Percentiles rank a stretch among this genome's conserved stretches.
Evolutionary conservation across 2,329 filamentous ascomycete species (phyloP).

Genomic region (Magnaporthiopsis poae): DNA sequence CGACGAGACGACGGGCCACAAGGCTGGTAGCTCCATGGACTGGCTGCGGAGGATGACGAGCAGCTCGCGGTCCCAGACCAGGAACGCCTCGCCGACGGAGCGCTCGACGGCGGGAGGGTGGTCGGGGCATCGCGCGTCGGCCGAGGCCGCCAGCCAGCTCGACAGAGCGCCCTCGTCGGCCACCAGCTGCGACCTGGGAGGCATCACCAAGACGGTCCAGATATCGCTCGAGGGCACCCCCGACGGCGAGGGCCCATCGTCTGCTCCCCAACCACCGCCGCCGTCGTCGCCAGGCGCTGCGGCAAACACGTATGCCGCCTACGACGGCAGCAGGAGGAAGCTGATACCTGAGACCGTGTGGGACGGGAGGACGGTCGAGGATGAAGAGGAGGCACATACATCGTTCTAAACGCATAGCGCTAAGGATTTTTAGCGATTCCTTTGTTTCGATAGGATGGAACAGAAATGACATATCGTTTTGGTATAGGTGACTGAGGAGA

Average conservation of each 20-base stretch:
- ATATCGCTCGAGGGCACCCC: conserved; percentile 1
- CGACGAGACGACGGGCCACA: too few species aligned
- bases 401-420: too few species aligned
- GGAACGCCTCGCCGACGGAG: too few species aligned
- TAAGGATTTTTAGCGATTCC: not conserved
- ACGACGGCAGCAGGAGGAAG: not conserved
- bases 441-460: not conserved
- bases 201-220: conserved; percentile 4
- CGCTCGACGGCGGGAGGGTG: too few species aligned
- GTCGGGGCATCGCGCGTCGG: not conserved
- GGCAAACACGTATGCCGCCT: not conserved
- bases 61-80: too few species aligned
- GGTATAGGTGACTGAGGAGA: too few species aligned
- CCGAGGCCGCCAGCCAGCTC: too few species aligned
- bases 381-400: not conserved
- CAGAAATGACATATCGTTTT: too few species aligned
- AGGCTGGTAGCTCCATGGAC: too few species aligned
- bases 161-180: too few species aligned
- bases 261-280: too few species aligned
- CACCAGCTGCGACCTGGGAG: not conserved
- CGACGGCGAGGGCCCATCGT: not conserved
- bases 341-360: not conserved
- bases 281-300: not conserved
- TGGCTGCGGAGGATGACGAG: too few species aligned
- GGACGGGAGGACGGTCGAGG: not conserved